Percentiles rank a stretch among this genome's conserved stretches.
Conservation (phyloP, 495 filamentous ascomycete genomes). For the Daldinia concentrica region DNA sequence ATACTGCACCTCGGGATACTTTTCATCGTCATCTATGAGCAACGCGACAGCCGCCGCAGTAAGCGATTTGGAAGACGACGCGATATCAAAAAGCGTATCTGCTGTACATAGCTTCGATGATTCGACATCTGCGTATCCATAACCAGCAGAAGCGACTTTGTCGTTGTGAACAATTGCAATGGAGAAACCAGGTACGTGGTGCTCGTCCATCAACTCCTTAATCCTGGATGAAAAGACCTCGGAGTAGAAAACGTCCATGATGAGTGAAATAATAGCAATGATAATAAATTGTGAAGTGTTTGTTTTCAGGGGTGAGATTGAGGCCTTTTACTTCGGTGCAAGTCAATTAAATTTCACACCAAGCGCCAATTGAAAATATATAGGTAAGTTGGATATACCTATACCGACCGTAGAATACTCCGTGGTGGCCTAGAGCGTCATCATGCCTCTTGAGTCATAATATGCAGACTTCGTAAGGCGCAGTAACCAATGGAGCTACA, state of each 20-base stretch:
- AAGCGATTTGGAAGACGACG: constrained; percentile 64
- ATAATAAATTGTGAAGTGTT: background rate
- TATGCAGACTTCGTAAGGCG: background rate
- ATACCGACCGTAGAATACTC: background rate
- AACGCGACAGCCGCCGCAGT: constrained; percentile 60
- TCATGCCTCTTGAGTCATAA: background rate
- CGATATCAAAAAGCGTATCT: constrained; percentile 49
- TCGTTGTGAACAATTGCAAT: constrained; percentile 56
- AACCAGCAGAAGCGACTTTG: constrained; percentile 40
- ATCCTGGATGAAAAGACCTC: constrained; percentile 39
- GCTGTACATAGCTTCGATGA: constrained; percentile 51
- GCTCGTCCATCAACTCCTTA: constrained; percentile 49
- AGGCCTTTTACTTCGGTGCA: background rate
- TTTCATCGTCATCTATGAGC: constrained; percentile 56
- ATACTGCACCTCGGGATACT: constrained; percentile 54
- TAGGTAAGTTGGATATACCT: background rate
- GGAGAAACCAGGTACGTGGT: constrained; percentile 59
- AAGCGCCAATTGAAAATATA: background rate
- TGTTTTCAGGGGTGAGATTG: background rate
- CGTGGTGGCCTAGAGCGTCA: background rate
- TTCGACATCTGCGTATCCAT: constrained; percentile 33
- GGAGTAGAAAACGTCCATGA: background rate
- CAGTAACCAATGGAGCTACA: background rate
- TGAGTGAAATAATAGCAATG: background rate
- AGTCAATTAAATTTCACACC: background rate